Conservation (phyloP, 495 filamentous ascomycete genomes). For the Neurospora tetraspora region DNA sequence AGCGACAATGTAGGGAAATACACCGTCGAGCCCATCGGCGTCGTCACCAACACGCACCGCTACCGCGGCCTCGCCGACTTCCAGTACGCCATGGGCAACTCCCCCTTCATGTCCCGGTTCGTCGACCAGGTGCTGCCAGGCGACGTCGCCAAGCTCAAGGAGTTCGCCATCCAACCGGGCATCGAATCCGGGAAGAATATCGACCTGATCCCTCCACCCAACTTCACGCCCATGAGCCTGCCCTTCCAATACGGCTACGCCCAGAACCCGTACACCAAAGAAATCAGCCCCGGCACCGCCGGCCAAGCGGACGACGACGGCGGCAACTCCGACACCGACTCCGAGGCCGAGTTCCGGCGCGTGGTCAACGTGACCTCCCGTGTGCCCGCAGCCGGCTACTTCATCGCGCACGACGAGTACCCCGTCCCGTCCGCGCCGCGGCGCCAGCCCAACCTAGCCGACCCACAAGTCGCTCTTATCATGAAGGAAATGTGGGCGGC, state of each 20-base stretch:
- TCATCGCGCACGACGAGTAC: conserved; percentile 48
- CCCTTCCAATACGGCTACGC: conserved; percentile 59
- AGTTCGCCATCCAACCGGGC: conserved; percentile 60
- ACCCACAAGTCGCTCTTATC: conserved; percentile 43
- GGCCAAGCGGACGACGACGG: conserved; percentile 1
- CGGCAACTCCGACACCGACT: conserved; percentile 6
- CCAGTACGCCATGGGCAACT: conserved; percentile 54
- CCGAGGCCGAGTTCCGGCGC: conserved; percentile 22
- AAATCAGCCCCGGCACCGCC: conserved; percentile 24
- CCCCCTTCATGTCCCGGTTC: conserved; percentile 55
- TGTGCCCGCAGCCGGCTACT: conserved; percentile 46
- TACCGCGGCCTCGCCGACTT: conserved; percentile 70
- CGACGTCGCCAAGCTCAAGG: conserved; percentile 56
- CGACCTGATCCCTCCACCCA: conserved; percentile 72
- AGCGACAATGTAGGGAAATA: conserved; percentile 63
- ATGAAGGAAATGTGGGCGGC: conserved; percentile 48
- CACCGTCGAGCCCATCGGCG: conserved; percentile 58
- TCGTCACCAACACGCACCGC: conserved; percentile 70
- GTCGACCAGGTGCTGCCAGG: conserved; percentile 53
- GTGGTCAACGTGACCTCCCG: conserved; percentile 31
- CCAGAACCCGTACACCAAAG: conserved; percentile 41
- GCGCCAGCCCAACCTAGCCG: conserved; percentile 31
- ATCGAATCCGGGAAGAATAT: conserved; percentile 47
- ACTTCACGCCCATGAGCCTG: conserved; percentile 54
- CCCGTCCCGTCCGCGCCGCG: conserved; percentile 28